Conservation (phyloP, 208 protist species). For the Phytomonas francai region DNA sequence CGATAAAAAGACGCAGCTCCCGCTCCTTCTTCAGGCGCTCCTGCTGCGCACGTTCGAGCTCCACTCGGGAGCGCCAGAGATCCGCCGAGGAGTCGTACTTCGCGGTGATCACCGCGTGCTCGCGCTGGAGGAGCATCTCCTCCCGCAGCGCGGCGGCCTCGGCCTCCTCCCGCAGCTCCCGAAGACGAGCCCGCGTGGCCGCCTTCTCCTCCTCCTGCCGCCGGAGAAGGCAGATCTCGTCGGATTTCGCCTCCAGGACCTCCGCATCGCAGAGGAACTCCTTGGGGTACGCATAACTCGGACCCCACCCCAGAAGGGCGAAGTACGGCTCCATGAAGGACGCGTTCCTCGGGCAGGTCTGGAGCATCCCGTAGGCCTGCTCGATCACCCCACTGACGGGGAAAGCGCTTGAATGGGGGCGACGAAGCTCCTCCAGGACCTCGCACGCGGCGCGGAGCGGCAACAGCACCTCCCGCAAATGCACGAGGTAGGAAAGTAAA, state of each 20-base stretch:
- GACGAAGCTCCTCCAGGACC: conserved; percentile 30
- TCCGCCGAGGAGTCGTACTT: conserved; percentile 50
- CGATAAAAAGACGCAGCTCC: conserved; percentile 21
- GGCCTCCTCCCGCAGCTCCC: conserved; percentile 21
- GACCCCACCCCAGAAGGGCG: conserved; percentile 3
- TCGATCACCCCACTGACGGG: conserved; percentile 30
- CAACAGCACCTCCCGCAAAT: conserved; percentile 33
- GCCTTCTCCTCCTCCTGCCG: conserved; percentile 18
- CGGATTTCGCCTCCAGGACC: conserved; percentile 30
- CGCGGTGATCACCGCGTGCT: conserved; percentile 49
- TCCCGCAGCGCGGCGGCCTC: conserved; percentile 24
- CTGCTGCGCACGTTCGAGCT: conserved; percentile 30
- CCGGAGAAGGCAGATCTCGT: conserved; percentile 36
- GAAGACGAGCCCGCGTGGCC: conserved; percentile 20
- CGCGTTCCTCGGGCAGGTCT: conserved; percentile 10
- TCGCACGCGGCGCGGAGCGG: conserved; percentile 24
- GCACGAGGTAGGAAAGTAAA: conserved; percentile 16
- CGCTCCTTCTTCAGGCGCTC: conserved; percentile 29
- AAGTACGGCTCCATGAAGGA: conserved; percentile 8
- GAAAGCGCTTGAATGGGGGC: conserved; percentile 10
- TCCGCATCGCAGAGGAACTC: conserved; percentile 30
- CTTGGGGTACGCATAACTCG: conserved; percentile 34
- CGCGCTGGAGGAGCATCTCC: conserved; percentile 44
- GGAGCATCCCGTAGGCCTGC: conserved; percentile 33
- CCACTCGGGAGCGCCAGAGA: conserved; percentile 31